phyloP scores from a whole-genome alignment of 1,284 basidiomycete species.

The Sporisorium iseilematis-ciliati region DNA sequence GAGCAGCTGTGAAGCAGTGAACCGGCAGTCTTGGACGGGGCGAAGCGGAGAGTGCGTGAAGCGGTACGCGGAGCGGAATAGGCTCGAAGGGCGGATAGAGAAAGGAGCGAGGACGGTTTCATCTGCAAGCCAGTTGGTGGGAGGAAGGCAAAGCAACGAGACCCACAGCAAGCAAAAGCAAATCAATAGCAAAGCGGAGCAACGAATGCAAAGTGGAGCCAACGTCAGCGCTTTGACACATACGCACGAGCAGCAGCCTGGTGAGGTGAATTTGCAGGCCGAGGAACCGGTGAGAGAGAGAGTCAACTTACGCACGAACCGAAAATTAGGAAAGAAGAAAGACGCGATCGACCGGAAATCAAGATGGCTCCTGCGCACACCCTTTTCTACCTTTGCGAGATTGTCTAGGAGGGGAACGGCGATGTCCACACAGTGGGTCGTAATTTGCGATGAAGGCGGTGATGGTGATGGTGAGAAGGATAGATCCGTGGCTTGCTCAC shows the following conservation, averaged over 20 bases:
- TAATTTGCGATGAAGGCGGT: background rate
- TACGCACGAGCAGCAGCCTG: background rate
- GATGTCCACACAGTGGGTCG: conserved; percentile 1
- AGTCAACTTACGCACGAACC: conserved; percentile 31
- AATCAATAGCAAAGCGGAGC: too few relatives aligned
- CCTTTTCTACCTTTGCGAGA: background rate
- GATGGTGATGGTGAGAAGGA: conserved; percentile 14
- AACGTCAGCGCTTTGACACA: conserved; percentile 7
- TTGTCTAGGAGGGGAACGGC: background rate
- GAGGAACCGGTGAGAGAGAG: too few relatives aligned
- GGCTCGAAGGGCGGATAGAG: conserved; percentile 20
- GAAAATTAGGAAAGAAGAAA: conserved; percentile 9
- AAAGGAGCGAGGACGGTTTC: conserved; percentile 32
- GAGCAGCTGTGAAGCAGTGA: conserved; percentile 10
- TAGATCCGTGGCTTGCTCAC: background rate
- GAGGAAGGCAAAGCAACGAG: conserved; percentile 10
- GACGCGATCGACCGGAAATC: conserved; percentile 15
- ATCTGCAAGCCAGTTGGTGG: conserved; percentile 38
- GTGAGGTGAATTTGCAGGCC: background rate
- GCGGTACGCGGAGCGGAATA: conserved; percentile 19
- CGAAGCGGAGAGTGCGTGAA: conserved; percentile 1
- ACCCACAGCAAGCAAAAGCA: background rate
- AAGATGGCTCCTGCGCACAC: conserved; percentile 2
- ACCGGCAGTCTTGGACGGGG: background rate
- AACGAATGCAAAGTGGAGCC: conserved; percentile 1